Evolutionary conservation across 2,329 filamentous ascomycete species (phyloP).

Genomic region (Knoxdaviesia proteae): DNA sequence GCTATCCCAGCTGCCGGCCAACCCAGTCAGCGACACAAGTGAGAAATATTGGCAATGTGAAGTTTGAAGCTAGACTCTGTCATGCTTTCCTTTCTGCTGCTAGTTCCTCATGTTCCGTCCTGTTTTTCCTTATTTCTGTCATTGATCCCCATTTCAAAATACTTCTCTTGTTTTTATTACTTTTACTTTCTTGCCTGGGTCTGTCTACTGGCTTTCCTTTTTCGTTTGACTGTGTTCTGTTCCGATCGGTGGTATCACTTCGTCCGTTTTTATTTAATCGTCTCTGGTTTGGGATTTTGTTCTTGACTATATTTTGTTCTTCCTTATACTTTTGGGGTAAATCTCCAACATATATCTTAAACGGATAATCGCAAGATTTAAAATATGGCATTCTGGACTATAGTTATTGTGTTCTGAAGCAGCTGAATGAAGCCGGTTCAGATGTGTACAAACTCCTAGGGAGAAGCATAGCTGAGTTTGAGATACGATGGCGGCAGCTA

Average conservation of each 20-base stretch:
- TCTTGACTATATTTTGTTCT: background rate
- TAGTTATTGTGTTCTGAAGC: constrained; percentile 1
- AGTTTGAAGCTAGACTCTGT: background rate
- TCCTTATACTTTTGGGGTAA: background rate
- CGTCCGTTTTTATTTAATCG: no score
- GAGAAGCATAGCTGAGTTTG: no score
- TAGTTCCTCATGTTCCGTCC: background rate
- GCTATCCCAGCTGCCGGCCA: background rate
- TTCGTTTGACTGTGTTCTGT: background rate
- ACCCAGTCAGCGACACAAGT: background rate
- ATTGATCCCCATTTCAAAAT: background rate
- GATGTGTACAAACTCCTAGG: no score
- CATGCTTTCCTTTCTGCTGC: background rate
- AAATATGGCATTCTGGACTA: constrained; percentile 1
- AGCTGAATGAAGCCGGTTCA: no score
- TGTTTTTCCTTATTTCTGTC: background rate
- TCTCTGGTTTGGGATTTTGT: background rate
- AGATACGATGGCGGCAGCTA: no score
- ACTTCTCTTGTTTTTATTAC: constrained; percentile 1
- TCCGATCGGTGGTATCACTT: background rate
- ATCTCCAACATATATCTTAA: background rate
- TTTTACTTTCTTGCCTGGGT: background rate
- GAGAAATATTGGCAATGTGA: background rate
- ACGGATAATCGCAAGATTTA: background rate
- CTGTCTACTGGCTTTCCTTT: background rate